Evolutionary conservation across 1,139 yeast genomes (phyloP), one percentile per base, ranked within the genome.

Genomic region (Geotrichum histeridarum): DNA sequence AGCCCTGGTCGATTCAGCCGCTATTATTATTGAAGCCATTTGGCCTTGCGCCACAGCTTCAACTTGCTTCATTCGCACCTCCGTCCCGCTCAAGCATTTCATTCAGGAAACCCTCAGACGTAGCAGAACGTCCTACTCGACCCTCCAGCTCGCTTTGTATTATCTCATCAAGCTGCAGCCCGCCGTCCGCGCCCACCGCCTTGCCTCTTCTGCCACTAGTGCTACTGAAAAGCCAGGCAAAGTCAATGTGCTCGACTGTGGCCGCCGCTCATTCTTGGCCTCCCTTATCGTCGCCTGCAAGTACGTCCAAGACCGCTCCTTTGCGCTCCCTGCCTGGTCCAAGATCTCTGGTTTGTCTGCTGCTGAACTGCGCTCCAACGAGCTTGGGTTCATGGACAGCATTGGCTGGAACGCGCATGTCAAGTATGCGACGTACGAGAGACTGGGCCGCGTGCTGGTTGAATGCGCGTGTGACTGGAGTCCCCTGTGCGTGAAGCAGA

Each of bases 291-390:
- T 86, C 49, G 83, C 93, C 1, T 79, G 85, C 54, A 87, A 87
- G 66, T 86, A 82, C 67, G 75, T 79, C 59, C 89, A 83, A 66
- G 95, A 87, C 69, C 79, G 82, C 55, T 84, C 84, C 65, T 86
- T 80, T 68, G 76, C 86, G 22, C 77, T 84, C 60, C 76, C 76
- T 60, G 80, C 86, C n/a, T 87, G 95, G 95, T 74, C 85, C 53
- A 82, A 81, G 64, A 82, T 87, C 51, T 80, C 88, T 51, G 93
- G 94, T 0, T 73, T 83, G 61, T 62, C 76, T 49, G 62, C 76
- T n/a, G 61, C 69, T 44, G 81, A 78, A 56, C 73, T 87, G 57
- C 74, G 74, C 57, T 63, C 64, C 11, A 73, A 82, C 57, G 95
- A 87, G 69, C 63, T 78, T 37, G 69, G 74, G n/a, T 73, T 85